Conservation (phyloP, 108 stramenopile genomes). For the Nitzschia sp. region DNA sequence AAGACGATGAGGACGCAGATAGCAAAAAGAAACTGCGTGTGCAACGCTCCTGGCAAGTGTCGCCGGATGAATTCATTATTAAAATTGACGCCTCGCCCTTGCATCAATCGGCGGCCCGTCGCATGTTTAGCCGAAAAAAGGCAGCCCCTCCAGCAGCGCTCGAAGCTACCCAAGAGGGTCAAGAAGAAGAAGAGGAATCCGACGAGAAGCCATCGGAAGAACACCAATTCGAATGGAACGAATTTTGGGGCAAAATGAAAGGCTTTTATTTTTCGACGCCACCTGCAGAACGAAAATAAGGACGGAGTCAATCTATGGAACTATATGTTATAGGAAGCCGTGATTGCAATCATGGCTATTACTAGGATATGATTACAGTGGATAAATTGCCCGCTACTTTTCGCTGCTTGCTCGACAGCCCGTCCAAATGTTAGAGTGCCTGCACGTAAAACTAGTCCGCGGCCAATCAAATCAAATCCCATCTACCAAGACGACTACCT, state of each 20-base stretch:
- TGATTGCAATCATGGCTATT: no score
- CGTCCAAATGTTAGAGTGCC: no score
- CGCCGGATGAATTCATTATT: constrained; percentile 1
- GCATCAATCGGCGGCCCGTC: background rate
- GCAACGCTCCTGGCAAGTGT: background rate
- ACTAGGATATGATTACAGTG: no score
- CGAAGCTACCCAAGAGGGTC: background rate
- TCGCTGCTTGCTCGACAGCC: no score
- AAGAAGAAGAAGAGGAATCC: background rate
- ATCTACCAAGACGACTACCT: no score
- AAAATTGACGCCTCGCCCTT: background rate
- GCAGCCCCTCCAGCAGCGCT: background rate
- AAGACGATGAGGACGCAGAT: background rate
- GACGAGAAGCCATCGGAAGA: background rate
- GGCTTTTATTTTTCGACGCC: background rate
- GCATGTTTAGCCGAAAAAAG: background rate
- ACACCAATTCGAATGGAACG: background rate
- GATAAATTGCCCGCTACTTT: no score
- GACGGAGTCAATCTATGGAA: no score
- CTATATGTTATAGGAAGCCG: no score
- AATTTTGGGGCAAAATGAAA: constrained; percentile 1
- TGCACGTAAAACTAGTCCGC: no score
- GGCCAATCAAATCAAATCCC: no score
- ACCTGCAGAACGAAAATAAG: no score
- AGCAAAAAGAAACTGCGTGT: background rate